phyloP scores from a whole-genome alignment of 164 flowering plant species.

The Berberis vulgaris region DNA sequence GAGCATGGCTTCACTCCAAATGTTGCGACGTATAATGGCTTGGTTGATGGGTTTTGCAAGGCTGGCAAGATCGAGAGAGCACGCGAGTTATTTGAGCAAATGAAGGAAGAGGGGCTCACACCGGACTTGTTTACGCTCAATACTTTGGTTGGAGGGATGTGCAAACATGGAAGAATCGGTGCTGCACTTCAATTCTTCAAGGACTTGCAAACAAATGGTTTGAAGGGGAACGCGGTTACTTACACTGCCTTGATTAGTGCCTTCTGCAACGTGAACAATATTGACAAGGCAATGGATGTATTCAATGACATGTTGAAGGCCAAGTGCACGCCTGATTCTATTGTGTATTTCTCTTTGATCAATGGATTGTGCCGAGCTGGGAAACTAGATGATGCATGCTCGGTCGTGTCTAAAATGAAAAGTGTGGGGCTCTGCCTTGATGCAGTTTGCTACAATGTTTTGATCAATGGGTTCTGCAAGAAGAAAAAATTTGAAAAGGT shows the following conservation, averaged over 20 bases:
- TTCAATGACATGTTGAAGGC: constrained; percentile 43
- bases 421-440: constrained; percentile 58
- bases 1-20: neutral
- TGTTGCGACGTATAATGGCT: neutral
- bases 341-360: constrained; percentile 54
- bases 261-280: constrained; percentile 54
- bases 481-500: constrained; percentile 50
- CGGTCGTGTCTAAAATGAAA: constrained; percentile 40
- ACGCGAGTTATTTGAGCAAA: neutral
- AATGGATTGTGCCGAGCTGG: constrained; percentile 62
- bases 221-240: constrained; percentile 49
- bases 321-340: constrained; percentile 47
- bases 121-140: constrained; percentile 8
- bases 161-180: neutral
- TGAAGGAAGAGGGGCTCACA: neutral
- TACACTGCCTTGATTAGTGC: constrained; percentile 56
- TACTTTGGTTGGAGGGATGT: neutral
- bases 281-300: constrained; percentile 46
- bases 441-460: constrained; percentile 40
- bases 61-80: neutral
- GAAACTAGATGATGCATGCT: constrained; percentile 49
- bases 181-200: constrained; percentile 5
- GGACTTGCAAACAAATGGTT: constrained; percentile 39
- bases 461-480: constrained; percentile 66
- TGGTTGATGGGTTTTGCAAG: neutral